Evolutionary conservation across 305 asterid species (phyloP), one percentile per base, ranked within the genome.

Genomic region (Ilex paraguariensis): DNA sequence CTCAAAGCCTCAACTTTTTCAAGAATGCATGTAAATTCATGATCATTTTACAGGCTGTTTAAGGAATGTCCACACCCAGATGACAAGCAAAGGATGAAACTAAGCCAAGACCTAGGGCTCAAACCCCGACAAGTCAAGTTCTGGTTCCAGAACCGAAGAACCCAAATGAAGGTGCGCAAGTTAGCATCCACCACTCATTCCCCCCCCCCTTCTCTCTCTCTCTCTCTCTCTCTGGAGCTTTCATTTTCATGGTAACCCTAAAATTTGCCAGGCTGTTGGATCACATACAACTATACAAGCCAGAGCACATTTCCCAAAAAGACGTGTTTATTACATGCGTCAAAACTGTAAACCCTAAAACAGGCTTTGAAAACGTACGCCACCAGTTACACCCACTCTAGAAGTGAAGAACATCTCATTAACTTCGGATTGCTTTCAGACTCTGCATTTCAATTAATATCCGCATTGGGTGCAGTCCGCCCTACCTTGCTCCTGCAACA

Each of bases 61-160:
- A 89, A 92, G 84, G 98, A 89, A 60, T 89, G 95, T 57, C 98
- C 97, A 4, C 98, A 92, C 62, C 98, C 98, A 4, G 98, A 92
- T 53, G 98, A 92, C 66, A 92, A 92, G 65, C 98, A 87, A 46
- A 75, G 98, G 58, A 82, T 82, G 16, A 87, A 74, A 62, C 79
- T 92, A 3, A 92, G 98, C 87, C 97, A 89, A 62, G 98, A 92
- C 0, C 92, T 92, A 61, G 93, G 96, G 57, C 96, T 92, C 14
- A 92, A 89, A 72, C 98, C 98, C 0, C 80, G 98, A 13, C 98
- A 92, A 51, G 97, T 92, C 74, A 92, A 92, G 80, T 92, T 92
- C 57, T 92, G 98, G 98, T 92, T 92, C 80, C 98, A 92, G 59
- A 92, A 92, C 66, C 83, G 98, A 30, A 75, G 98, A 30, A 92